phyloP scores from a whole-genome alignment of 2,329 filamentous ascomycete species.

The Coniochaeta sp. region DNA sequence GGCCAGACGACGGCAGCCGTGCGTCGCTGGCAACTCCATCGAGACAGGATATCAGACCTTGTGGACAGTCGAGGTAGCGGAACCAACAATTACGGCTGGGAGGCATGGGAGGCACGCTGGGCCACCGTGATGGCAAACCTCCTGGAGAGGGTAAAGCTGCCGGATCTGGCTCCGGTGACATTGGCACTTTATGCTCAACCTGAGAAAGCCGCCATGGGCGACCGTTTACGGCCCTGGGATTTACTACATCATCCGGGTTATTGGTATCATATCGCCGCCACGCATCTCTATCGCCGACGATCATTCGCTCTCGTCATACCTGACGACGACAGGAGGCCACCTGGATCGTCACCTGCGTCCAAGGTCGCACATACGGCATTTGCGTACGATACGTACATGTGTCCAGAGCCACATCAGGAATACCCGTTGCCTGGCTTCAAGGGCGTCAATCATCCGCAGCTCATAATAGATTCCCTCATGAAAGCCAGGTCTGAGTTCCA shows the following conservation, averaged over 20 bases:
- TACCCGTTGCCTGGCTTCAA: conserved; percentile 38
- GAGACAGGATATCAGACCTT: conserved; percentile 65
- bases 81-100: conserved; percentile 84
- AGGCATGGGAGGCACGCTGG: conserved; percentile 83
- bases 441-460: conserved; percentile 47
- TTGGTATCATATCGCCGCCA: conserved; percentile 56
- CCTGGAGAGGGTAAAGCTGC: conserved; percentile 46
- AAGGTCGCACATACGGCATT: conserved; percentile 43
- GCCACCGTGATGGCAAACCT: conserved; percentile 55
- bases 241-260: conserved; percentile 60
- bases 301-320: conserved; percentile 49
- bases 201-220: conserved; percentile 51
- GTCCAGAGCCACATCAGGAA: conserved; percentile 55
- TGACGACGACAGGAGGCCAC: conserved; percentile 49
- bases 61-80: conserved; percentile 79
- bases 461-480: conserved; percentile 47
- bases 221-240: conserved; percentile 57
- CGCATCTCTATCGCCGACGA: conserved; percentile 47
- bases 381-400: conserved; percentile 60
- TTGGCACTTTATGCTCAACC: conserved; percentile 43
- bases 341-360: conserved; percentile 39
- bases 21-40: conserved; percentile 73
- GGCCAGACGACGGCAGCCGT: conserved; percentile 73
- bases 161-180: conserved; percentile 38
- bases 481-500: conserved; percentile 48